A percentile compares a stretch with the other conserved stretches of the same genome.
Conservation (phyloP, 495 filamentous ascomycete species). For the Oleoguttula mirabilis region DNA sequence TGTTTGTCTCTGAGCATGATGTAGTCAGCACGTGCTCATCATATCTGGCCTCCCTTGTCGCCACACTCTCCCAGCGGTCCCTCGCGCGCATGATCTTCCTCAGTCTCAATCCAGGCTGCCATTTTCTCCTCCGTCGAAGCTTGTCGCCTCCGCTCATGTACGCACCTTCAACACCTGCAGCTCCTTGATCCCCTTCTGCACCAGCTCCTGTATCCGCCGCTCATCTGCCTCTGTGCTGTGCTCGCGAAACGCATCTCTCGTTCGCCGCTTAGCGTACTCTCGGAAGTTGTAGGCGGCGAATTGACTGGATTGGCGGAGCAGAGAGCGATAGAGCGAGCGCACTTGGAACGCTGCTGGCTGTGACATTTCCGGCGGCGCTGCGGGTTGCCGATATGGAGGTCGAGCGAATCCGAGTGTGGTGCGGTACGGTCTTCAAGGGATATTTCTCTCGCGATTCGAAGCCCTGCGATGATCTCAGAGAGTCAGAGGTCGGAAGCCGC, state of each 20-base stretch:
- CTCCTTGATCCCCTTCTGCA: slow-evolving; percentile 79
- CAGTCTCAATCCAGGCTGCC: too few relatives aligned
- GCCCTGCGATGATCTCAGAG: not conserved
- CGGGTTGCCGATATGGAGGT: not conserved
- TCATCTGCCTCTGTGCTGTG: slow-evolving; percentile 56
- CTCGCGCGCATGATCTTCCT: too few relatives aligned
- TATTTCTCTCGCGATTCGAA: not conserved
- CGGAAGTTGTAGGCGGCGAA: slow-evolving; percentile 95
- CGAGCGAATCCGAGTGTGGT: too few relatives aligned
- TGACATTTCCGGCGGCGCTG: slow-evolving; percentile 6
- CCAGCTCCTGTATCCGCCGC: slow-evolving; percentile 68
- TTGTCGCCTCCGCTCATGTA: too few relatives aligned
- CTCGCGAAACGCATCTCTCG: slow-evolving; percentile 78
- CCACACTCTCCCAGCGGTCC: not conserved
- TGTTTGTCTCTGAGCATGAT: slow-evolving; percentile 66
- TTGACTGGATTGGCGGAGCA: slow-evolving; percentile 73
- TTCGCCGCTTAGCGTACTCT: slow-evolving; percentile 85
- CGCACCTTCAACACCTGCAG: slow-evolving; percentile 86
- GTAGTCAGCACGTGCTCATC: slow-evolving; percentile 9
- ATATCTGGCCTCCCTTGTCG: not conserved
- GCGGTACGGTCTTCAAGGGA: too few relatives aligned
- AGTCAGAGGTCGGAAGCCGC: not conserved
- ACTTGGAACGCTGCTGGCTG: slow-evolving; percentile 9
- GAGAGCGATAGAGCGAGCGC: slow-evolving; percentile 65
- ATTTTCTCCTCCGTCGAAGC: too few relatives aligned